Percentiles rank a stretch among this genome's conserved stretches.
phyloP scores from a whole-genome alignment of 768 basidiomycete species.

The Kwoniella sp. region DNA sequence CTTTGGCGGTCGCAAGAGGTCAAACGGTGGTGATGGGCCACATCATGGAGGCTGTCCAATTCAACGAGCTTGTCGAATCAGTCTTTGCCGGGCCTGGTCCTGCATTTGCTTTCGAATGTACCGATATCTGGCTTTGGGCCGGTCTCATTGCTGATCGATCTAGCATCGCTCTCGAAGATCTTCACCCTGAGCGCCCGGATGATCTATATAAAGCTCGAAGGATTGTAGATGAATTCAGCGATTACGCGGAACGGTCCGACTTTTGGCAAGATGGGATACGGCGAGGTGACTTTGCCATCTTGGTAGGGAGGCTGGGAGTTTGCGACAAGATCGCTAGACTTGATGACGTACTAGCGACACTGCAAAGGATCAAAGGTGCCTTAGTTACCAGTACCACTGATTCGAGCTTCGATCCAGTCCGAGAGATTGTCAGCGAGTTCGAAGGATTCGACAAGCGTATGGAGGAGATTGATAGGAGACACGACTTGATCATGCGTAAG shows the following conservation, averaged over 20 bases:
- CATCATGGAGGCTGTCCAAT: conserved; percentile 20
- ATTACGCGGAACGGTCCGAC: conserved; percentile 10
- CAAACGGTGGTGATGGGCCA: background rate
- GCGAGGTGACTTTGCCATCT: conserved; percentile 7
- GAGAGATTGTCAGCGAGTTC: conserved; percentile 30
- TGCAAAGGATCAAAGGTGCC: conserved; percentile 20
- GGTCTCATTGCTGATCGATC: conserved; percentile 27
- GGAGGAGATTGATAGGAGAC: conserved; percentile 30
- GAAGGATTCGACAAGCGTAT: conserved; percentile 23
- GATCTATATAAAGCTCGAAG: conserved; percentile 21
- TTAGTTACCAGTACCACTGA: conserved; percentile 31
- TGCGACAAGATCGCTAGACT: conserved; percentile 38
- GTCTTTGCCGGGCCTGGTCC: conserved; percentile 5
- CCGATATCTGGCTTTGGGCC: conserved; percentile 33
- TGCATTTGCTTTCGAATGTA: conserved; percentile 13
- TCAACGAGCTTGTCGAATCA: conserved; percentile 16
- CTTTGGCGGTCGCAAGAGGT: conserved; percentile 39
- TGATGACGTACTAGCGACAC: conserved; percentile 29
- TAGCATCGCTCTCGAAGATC: conserved; percentile 31
- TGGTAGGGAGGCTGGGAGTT: conserved; percentile 35
- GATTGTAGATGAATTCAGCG: conserved; percentile 23
- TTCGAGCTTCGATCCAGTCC: conserved; percentile 29
- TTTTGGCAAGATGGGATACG: conserved; percentile 28
- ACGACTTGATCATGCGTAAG: conserved; percentile 38
- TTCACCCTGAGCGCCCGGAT: conserved; percentile 15